phyloP scores from a whole-genome alignment of 1,284 basidiomycete species.

The Caloboletus inedulis region DNA sequence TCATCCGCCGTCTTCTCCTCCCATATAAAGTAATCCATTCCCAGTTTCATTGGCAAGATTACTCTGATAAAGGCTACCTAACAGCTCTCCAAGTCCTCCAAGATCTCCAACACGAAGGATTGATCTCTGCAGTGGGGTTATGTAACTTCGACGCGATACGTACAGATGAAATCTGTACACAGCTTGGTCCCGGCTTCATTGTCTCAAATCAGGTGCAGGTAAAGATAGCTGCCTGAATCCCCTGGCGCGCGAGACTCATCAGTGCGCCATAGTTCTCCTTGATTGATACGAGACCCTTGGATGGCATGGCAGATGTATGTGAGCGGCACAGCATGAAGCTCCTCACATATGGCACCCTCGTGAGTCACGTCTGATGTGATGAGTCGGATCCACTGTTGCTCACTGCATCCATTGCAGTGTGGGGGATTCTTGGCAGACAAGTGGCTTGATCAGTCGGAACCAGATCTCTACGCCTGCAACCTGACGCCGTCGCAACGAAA shows the following conservation, averaged over 20 bases:
- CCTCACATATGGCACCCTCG: constrained; percentile 77
- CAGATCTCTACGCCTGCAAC: constrained; percentile 62
- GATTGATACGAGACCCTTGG: constrained; percentile 71
- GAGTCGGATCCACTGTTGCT: constrained; percentile 2
- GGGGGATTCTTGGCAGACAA: constrained; percentile 77
- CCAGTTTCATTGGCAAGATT: constrained; percentile 82
- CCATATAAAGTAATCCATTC: neutral
- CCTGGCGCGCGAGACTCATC: constrained; percentile 13
- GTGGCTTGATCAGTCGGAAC: constrained; percentile 67
- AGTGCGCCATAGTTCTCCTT: constrained; percentile 62
- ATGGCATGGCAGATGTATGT: constrained; percentile 76
- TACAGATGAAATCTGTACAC: constrained; percentile 76
- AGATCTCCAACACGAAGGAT: constrained; percentile 57
- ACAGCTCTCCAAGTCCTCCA: constrained; percentile 57
- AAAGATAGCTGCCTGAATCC: constrained; percentile 11
- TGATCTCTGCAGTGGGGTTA: constrained; percentile 66
- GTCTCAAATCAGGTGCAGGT: constrained; percentile 84
- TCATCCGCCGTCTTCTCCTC: neutral
- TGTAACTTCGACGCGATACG: constrained; percentile 77
- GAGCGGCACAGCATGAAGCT: constrained; percentile 68
- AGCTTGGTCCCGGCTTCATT: constrained; percentile 62
- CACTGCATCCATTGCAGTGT: constrained; percentile 48
- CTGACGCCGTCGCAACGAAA: constrained; percentile 78
- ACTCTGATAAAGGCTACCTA: constrained; percentile 66
- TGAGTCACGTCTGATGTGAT: constrained; percentile 34